These are phyloP conservation scores for Leishmania mexicana DNA, from an alignment of 208 protist genomes.

Conservation along the genomic window DNA sequence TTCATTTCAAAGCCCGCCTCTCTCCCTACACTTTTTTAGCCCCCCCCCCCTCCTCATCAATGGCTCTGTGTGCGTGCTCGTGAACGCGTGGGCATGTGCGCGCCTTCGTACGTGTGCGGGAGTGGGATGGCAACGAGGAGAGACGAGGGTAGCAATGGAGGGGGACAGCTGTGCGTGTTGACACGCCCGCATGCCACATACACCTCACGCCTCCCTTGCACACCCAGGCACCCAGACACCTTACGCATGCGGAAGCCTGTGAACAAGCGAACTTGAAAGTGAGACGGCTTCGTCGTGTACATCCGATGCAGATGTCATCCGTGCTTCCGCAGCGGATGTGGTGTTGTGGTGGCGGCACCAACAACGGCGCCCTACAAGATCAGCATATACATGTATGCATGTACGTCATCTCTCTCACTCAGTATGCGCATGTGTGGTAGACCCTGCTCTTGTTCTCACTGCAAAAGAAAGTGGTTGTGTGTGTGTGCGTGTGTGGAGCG, in stretches of 20 bases:
- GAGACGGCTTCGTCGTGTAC: background rate
- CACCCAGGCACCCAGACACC: background rate
- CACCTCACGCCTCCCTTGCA: background rate
- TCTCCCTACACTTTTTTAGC: background rate
- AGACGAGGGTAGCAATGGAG: background rate
- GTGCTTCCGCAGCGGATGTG: background rate
- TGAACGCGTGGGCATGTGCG: background rate
- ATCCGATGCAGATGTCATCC: background rate
- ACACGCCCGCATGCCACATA: background rate
- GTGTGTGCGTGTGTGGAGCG: background rate
- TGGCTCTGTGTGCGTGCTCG: background rate
- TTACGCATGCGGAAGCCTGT: background rate
- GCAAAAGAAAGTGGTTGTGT: background rate
- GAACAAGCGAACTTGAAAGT: background rate
- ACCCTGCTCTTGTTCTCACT: background rate
- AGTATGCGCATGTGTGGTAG: background rate
- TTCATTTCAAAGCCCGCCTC: background rate
- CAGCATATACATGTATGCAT: background rate
- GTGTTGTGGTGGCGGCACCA: background rate
- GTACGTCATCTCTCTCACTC: conserved; percentile 3
- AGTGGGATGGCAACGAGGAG: background rate
- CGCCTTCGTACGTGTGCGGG: background rate
- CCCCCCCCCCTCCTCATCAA: background rate
- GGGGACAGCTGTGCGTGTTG: background rate
- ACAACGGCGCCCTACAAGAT: background rate